These are phyloP conservation scores for Fragosphaeria purpurea DNA, from an alignment of 2,329 filamentous ascomycete genomes.

Conservation along the genomic window DNA sequence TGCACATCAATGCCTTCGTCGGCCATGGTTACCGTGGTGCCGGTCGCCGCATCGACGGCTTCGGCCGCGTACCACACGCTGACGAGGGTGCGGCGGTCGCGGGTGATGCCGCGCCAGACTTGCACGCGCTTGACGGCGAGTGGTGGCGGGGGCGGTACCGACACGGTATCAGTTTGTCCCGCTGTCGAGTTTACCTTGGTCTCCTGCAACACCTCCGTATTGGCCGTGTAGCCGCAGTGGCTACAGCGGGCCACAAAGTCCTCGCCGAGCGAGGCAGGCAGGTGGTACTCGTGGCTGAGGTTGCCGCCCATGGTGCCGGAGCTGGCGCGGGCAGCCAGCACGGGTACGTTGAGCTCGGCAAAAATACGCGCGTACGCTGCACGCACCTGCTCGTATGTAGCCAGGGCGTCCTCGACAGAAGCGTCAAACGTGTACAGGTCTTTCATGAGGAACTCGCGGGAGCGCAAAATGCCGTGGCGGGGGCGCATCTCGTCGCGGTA, in stretches of 20 bases:
- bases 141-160: conserved; percentile 19
- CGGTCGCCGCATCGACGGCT: conserved; percentile 4
- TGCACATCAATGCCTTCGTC: conserved; percentile 35
- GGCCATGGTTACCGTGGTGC: conserved; percentile 14
- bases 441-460: conserved; percentile 94
- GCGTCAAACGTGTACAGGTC: conserved; percentile 93
- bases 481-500: conserved; percentile 90
- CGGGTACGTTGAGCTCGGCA: conserved; percentile 70
- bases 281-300: conserved; percentile 90
- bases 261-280: conserved; percentile 69
- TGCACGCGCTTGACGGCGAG: conserved; percentile 12
- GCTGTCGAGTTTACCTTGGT: conserved; percentile 38
- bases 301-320: conserved; percentile 95
- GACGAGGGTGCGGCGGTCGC: conserved; percentile 57
- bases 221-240: conserved; percentile 66
- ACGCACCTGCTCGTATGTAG: conserved; percentile 69
- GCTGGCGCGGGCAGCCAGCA: conserved; percentile 77
- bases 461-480: conserved; percentile 75
- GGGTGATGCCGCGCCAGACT: conserved; percentile 55
- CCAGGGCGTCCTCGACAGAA: conserved; percentile 55
- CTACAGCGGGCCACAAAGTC: conserved; percentile 72
- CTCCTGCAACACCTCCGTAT: conserved; percentile 66
- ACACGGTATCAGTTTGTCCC: conserved; percentile 33
- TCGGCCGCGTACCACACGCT: conserved; percentile 55
- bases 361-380: conserved; percentile 68